These are phyloP conservation scores for Colletotrichum gloeosporioides DNA, from an alignment of 2,329 filamentous ascomycete species.

Conservation along the genomic window DNA sequence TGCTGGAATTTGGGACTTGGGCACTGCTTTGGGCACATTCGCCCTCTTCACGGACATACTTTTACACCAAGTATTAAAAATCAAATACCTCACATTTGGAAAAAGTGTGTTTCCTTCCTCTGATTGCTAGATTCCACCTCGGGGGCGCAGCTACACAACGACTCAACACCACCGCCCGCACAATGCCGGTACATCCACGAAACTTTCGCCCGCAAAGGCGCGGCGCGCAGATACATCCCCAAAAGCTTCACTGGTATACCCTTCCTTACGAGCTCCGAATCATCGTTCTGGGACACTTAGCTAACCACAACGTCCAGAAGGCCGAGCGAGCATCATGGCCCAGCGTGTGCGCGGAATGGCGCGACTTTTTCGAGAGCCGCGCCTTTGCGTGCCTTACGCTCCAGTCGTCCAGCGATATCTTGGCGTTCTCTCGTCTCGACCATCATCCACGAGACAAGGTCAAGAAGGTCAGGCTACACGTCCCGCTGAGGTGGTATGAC, in stretches of 20 bases:
- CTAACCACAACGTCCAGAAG: neutral
- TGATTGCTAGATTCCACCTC: neutral
- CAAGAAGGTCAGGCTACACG: neutral
- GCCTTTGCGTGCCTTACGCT: neutral
- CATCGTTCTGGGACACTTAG: neutral
- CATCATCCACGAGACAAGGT: neutral
- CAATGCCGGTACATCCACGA: neutral
- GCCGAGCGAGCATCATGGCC: neutral
- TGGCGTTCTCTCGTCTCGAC: neutral
- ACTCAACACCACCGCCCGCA: neutral
- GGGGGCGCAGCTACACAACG: neutral
- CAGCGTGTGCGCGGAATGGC: neutral
- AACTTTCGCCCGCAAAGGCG: neutral
- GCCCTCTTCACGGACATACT: no score
- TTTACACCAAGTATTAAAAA: neutral
- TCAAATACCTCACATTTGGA: neutral
- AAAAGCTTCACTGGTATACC: neutral
- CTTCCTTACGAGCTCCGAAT: neutral
- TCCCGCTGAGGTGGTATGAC: rapidly evolving
- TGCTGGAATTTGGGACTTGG: neutral
- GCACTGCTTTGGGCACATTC: no score
- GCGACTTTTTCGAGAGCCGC: neutral
- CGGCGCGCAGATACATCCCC: neutral
- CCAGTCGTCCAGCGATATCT: neutral
- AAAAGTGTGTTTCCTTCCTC: neutral